These are phyloP conservation scores for Penicillium steckii DNA, from an alignment of 495 filamentous ascomycete species.

Conservation along the genomic window DNA sequence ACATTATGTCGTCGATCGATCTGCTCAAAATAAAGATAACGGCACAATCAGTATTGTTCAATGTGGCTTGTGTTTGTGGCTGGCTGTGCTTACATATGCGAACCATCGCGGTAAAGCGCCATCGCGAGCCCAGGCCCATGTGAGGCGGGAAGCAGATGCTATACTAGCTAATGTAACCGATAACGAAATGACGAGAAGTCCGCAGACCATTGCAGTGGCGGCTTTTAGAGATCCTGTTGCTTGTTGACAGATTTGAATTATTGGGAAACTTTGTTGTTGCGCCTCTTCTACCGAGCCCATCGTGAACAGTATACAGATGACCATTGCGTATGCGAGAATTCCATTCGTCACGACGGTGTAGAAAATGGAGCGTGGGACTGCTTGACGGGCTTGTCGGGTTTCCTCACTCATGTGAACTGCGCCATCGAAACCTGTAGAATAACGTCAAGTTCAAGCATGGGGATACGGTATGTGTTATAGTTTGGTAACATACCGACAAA, in stretches of 20 bases:
- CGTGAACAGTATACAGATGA: constrained; percentile 40
- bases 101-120: constrained; percentile 40
- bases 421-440: constrained; percentile 19
- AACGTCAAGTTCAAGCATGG: no score
- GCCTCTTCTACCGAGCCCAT: constrained; percentile 32
- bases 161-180: constrained; percentile 31
- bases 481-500: constrained; percentile 20
- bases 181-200: constrained; percentile 42
- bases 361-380: constrained; percentile 38
- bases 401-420: constrained; percentile 41
- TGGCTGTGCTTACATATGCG: constrained; percentile 25
- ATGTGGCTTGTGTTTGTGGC: not conserved
- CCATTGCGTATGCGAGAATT: constrained; percentile 33
- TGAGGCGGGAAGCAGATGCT: constrained; percentile 34
- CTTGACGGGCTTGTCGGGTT: constrained; percentile 32
- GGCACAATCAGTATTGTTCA: not conserved
- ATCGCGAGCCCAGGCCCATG: constrained; percentile 43
- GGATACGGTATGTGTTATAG: not conserved
- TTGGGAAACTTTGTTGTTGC: constrained; percentile 34
- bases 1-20: constrained; percentile 34
- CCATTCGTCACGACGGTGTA: constrained; percentile 32
- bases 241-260: constrained; percentile 44
- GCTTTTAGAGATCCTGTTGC: constrained; percentile 35
- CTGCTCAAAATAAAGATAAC: no score
- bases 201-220: constrained; percentile 42